These are phyloP conservation scores for Nemania abortiva DNA, from an alignment of 2,329 filamentous ascomycete genomes.

Conservation along the genomic window DNA sequence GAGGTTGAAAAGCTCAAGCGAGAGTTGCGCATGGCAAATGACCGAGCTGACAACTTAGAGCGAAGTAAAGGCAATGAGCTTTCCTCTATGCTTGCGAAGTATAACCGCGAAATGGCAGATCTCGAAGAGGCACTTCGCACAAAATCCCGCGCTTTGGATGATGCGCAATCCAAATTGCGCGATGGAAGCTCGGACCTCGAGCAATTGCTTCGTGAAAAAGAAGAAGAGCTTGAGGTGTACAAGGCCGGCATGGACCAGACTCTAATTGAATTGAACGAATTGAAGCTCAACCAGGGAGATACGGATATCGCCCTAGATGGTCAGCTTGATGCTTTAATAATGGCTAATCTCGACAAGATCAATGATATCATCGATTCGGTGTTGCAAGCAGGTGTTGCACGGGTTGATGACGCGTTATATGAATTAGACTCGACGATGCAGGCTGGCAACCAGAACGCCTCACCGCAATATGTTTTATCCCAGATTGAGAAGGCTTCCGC, in stretches of 20 bases:
- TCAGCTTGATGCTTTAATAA: slow-evolving; percentile 89
- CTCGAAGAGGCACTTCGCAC: slow-evolving; percentile 90
- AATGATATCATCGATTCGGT: slow-evolving; percentile 98
- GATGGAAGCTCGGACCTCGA: slow-evolving; percentile 90
- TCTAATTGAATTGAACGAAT: slow-evolving; percentile 88
- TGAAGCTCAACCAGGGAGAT: slow-evolving; percentile 80
- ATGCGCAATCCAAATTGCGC: slow-evolving; percentile 80
- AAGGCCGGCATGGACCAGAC: slow-evolving; percentile 98
- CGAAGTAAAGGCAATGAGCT: slow-evolving; percentile 94
- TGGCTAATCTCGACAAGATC: slow-evolving; percentile 90
- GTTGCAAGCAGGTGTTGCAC: slow-evolving; percentile 89
- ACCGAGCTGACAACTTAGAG: slow-evolving; percentile 92
- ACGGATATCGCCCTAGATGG: slow-evolving; percentile 86
- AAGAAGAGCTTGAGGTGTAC: slow-evolving; percentile 97
- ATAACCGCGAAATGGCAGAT: slow-evolving; percentile 97
- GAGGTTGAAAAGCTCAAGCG: slow-evolving; percentile 95
- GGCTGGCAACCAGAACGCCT: slow-evolving; percentile 97
- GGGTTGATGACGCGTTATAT: slow-evolving; percentile 96
- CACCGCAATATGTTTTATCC: slow-evolving; percentile 91
- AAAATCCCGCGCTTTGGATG: slow-evolving; percentile 89
- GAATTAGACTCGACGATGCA: slow-evolving; percentile 98
- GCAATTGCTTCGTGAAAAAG: slow-evolving; percentile 87
- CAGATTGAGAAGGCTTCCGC: slow-evolving; percentile 97
- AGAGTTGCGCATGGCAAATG: slow-evolving; percentile 90
- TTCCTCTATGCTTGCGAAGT: slow-evolving; percentile 92